These are phyloP conservation scores for Aureobasidium leucospermi DNA, from an alignment of 2,329 filamentous ascomycete genomes.

Conservation along the genomic window DNA sequence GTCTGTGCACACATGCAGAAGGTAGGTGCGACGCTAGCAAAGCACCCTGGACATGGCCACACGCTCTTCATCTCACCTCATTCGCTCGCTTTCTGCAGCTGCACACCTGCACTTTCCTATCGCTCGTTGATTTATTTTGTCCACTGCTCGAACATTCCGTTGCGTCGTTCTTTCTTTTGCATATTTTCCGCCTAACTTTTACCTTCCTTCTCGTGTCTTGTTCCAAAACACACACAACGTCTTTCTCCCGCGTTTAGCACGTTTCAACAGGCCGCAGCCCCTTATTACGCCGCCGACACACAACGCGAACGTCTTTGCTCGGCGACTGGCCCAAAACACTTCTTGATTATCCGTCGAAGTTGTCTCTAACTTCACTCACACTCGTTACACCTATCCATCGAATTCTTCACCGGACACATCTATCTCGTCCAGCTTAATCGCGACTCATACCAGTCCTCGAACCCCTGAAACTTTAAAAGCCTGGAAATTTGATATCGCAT, in stretches of 20 bases:
- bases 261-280: conserved; percentile 8
- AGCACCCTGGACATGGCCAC: conserved; percentile 5
- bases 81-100: conserved; percentile 5
- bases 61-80: conserved; percentile 3
- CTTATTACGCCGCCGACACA: conserved; percentile 10
- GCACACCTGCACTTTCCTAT: conserved; percentile 1
- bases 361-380: conserved; percentile 5
- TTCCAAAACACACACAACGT: conserved; percentile 10
- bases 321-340: conserved; percentile 3
- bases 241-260: conserved; percentile 6
- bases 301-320: conserved; percentile 1
- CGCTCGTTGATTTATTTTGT: conserved; percentile 7
- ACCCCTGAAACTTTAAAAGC: conserved; percentile 1
- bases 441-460: not conserved
- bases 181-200: not conserved
- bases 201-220: conserved; percentile 2
- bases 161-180: not conserved
- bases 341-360: not conserved
- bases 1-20: conserved; percentile 1
- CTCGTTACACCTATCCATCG: not conserved
- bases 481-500: not conserved
- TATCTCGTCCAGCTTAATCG: not conserved
- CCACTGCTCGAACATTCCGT: not conserved
- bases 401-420: not conserved
- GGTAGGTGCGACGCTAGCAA: conserved; percentile 2